Conservation (phyloP, 169 alveolate genomes). For the Perkinsus marinus region DNA sequence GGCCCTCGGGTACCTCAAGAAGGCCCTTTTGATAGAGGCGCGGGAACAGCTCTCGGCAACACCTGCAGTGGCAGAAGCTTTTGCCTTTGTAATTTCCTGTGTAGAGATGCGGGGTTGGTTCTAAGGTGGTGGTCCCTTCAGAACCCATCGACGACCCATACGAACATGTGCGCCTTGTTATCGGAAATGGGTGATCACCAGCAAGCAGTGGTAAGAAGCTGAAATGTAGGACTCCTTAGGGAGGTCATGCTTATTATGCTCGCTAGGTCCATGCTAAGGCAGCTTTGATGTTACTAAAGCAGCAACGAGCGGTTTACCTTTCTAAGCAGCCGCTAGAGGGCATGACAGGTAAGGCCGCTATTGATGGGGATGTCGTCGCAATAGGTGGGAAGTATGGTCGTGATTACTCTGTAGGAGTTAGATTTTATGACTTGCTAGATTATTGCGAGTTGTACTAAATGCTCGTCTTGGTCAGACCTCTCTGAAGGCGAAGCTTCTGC, state of each 20-base stretch:
- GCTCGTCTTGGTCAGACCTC: too few relatives aligned
- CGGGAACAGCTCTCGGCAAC: not conserved
- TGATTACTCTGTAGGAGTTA: too few relatives aligned
- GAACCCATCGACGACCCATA: conserved; percentile 12
- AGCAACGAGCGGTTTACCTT: not conserved
- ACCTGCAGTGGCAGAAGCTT: not conserved
- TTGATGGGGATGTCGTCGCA: too few relatives aligned
- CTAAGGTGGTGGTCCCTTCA: not conserved
- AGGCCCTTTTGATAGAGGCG: not conserved
- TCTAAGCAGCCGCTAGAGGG: too few relatives aligned
- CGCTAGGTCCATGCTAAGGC: conserved; percentile 20
- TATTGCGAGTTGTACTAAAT: too few relatives aligned
- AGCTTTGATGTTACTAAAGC: conserved; percentile 14
- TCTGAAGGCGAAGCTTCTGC: too few relatives aligned
- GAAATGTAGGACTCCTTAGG: too few relatives aligned
- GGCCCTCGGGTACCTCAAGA: conserved; percentile 22
- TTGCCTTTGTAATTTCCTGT: not conserved
- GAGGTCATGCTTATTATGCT: too few relatives aligned
- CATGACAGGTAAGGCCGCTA: too few relatives aligned
- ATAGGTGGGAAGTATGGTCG: too few relatives aligned
- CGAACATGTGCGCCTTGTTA: conserved; percentile 22
- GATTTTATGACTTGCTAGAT: too few relatives aligned
- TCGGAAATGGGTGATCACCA: conserved; percentile 21
- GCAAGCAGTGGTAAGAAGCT: not conserved
- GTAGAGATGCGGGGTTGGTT: too few relatives aligned